Percentiles rank a stretch among this genome's conserved stretches.
These are phyloP conservation scores for Cladorrhinum sp. DNA, from an alignment of 2,329 filamentous ascomycete genomes.

Conservation along the genomic window DNA sequence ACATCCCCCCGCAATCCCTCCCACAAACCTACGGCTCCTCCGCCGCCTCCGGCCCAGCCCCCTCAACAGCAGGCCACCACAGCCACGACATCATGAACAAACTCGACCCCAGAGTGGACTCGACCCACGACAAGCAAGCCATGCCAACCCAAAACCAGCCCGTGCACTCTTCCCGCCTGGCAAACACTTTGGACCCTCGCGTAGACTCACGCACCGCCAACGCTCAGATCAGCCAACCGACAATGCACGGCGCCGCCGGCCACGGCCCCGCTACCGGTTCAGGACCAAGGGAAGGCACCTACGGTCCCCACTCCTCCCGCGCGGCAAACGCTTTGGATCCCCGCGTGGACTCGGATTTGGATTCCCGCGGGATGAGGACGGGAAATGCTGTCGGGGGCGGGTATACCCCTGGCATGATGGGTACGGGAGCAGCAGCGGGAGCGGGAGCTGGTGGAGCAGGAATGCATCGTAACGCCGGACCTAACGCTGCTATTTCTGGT, in stretches of 20 bases:
- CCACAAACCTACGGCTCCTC: constrained; percentile 22
- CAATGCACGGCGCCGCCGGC: not conserved
- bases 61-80: constrained; percentile 26
- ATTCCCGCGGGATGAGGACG: constrained; percentile 2
- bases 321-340: constrained; percentile 23
- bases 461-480: not conserved
- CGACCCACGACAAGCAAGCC: constrained; percentile 21
- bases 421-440: too few relatives aligned
- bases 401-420: not conserved
- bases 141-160: constrained; percentile 16
- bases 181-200: constrained; percentile 24
- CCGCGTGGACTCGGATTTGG: constrained; percentile 23
- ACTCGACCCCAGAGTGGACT: constrained; percentile 26
- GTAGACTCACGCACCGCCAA: constrained; percentile 19
- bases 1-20: not conserved
- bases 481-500: not conserved
- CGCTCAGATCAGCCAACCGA: not conserved
- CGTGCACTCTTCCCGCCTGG: constrained; percentile 16
- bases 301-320: constrained; percentile 23
- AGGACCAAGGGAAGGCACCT: constrained; percentile 15
- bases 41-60: constrained; percentile 25
- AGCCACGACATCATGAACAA: constrained; percentile 29
- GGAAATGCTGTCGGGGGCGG: not conserved
- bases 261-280: not conserved
- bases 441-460: not conserved